Conservation (phyloP, 768 basidiomycete genomes). For the Lenzites betulinus region DNA sequence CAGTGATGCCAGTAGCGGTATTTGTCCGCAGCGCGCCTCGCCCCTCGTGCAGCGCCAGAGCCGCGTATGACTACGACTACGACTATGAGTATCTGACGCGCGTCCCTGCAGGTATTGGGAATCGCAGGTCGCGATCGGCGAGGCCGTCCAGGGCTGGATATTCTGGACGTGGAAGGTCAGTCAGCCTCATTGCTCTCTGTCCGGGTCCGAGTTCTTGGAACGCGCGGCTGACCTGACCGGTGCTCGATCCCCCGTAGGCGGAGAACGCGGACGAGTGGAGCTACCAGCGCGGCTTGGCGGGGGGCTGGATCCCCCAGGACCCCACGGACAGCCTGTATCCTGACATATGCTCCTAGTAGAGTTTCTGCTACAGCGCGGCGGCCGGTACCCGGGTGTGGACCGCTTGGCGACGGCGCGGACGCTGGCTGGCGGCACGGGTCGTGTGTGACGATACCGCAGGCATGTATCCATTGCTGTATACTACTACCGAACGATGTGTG, state of each 20-base stretch:
- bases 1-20: background rate
- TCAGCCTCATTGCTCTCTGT: conserved; percentile 29
- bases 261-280: conserved; percentile 78
- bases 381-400: too few relatives aligned
- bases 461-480: background rate
- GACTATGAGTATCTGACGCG: background rate
- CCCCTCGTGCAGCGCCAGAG: too few relatives aligned
- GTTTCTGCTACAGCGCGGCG: too few relatives aligned
- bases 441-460: background rate
- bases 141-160: conserved; percentile 70
- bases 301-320: conserved; percentile 77
- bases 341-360: conserved; percentile 46
- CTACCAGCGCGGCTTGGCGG: conserved; percentile 70
- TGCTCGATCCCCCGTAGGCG: conserved; percentile 36
- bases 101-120: conserved; percentile 64
- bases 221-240: background rate
- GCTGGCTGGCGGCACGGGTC: too few relatives aligned
- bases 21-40: too few relatives aligned
- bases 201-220: too few relatives aligned
- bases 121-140: conserved; percentile 74
- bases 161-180: conserved; percentile 82
- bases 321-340: conserved; percentile 68
- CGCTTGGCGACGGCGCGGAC: too few relatives aligned
- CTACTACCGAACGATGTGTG: background rate
- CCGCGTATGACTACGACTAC: too few relatives aligned